phyloP scores from a whole-genome alignment of 164 flowering plant genomes.

The Vitis rotundifolia region DNA sequence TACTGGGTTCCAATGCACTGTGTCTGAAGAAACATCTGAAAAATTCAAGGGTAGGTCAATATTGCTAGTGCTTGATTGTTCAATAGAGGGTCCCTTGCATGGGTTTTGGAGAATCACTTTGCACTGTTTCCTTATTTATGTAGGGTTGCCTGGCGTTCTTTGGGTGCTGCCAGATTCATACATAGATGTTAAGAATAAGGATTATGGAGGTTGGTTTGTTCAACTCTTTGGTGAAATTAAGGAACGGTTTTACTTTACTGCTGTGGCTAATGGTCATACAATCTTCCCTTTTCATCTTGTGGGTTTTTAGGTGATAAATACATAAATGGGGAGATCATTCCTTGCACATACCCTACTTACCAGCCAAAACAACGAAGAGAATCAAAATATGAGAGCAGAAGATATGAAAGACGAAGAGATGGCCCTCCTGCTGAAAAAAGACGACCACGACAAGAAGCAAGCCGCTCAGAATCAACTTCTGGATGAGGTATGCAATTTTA shows the following conservation, averaged over 20 bases:
- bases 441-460: slow-evolving; percentile 48
- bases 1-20: slow-evolving; percentile 97
- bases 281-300: neutral
- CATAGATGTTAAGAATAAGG: slow-evolving; percentile 94
- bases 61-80: neutral
- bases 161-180: slow-evolving; percentile 99
- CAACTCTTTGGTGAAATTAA: neutral
- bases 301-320: slow-evolving; percentile 74
- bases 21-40: slow-evolving; percentile 87
- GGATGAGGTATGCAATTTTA: slow-evolving; percentile 31
- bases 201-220: slow-evolving; percentile 79
- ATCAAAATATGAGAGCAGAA: slow-evolving; percentile 69
- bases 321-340: slow-evolving; percentile 94
- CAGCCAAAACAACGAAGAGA: slow-evolving; percentile 74
- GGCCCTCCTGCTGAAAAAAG: slow-evolving; percentile 66
- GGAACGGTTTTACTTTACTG: neutral
- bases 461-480: slow-evolving; percentile 45
- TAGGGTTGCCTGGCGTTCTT: slow-evolving; percentile 96
- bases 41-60: slow-evolving; percentile 75
- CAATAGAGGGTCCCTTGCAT: neutral
- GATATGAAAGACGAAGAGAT: slow-evolving; percentile 76
- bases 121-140: slow-evolving; percentile 5
- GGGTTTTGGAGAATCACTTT: neutral
- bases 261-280: neutral
- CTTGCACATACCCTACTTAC: slow-evolving; percentile 88